phyloP scores from a whole-genome alignment of 768 basidiomycete species.

The Mycena indigotica region DNA sequence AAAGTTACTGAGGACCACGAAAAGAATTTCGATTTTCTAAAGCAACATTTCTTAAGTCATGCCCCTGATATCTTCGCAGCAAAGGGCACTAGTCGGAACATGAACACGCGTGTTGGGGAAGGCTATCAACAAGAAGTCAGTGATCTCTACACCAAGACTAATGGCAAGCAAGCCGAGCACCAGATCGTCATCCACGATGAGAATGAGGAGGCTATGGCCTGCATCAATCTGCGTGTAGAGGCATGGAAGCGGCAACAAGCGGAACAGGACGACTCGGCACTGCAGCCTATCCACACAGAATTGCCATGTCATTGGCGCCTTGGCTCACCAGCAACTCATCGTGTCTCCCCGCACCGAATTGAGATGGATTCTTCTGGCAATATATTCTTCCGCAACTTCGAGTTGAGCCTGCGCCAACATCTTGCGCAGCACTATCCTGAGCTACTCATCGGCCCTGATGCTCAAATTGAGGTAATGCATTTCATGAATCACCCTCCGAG shows the following conservation, averaged over 20 bases:
- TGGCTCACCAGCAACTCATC: background rate
- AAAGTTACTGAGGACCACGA: conserved; percentile 22
- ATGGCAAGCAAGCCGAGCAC: conserved; percentile 30
- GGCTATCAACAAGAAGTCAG: conserved; percentile 34
- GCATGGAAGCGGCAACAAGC: background rate
- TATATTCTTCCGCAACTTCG: background rate
- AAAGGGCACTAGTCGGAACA: conserved; percentile 32
- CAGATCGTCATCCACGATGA: conserved; percentile 33
- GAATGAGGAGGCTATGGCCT: conserved; percentile 31
- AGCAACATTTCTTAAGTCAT: conserved; percentile 31
- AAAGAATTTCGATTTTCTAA: conserved; percentile 34
- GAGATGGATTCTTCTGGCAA: background rate
- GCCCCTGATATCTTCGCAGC: conserved; percentile 23
- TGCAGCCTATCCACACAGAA: background rate
- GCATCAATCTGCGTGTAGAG: background rate
- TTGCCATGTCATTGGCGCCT: background rate
- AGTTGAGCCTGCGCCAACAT: conserved; percentile 1
- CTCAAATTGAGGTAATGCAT: background rate
- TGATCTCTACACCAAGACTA: conserved; percentile 33
- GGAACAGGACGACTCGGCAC: background rate
- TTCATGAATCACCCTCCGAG: background rate
- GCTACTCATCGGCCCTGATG: background rate
- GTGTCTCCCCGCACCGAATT: background rate
- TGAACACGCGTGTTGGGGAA: conserved; percentile 32
- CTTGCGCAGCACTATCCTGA: background rate